Percentiles rank a stretch among this genome's conserved stretches.
Evolutionary conservation across 1,284 basidiomycete genomes (phyloP).

Genomic region (Inonotus hispidus): DNA sequence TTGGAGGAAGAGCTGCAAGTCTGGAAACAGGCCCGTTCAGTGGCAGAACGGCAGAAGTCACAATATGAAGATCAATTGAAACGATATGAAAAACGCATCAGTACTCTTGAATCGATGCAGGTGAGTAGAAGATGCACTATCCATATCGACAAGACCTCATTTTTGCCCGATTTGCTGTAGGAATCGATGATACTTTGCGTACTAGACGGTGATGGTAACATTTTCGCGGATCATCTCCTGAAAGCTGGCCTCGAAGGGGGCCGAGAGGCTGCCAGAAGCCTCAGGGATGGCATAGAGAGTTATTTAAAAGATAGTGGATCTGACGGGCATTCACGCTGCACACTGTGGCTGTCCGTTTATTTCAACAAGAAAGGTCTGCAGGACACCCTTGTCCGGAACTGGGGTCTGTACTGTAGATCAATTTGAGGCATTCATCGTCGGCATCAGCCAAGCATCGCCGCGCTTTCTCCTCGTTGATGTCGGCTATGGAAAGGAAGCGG

Average conservation of each 20-base stretch:
- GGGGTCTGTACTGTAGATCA: constrained; percentile 57
- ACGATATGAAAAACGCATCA: constrained; percentile 55
- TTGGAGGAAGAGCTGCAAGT: constrained; percentile 62
- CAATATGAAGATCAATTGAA: constrained; percentile 59
- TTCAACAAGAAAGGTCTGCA: constrained; percentile 54
- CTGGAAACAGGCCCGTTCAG: constrained; percentile 64
- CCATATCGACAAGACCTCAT: background rate
- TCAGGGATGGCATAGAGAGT: constrained; percentile 60
- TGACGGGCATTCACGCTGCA: constrained; percentile 37
- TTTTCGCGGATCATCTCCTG: constrained; percentile 57
- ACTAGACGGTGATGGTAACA: constrained; percentile 64
- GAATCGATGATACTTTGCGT: constrained; percentile 65
- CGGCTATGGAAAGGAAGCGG: constrained; percentile 57
- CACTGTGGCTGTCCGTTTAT: constrained; percentile 69
- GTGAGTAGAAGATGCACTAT: constrained; percentile 31
- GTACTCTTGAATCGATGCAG: constrained; percentile 49
- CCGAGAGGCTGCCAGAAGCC: constrained; percentile 54
- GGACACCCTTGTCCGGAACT: constrained; percentile 42
- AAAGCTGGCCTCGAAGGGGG: constrained; percentile 64
- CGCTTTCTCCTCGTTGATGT: constrained; percentile 69
- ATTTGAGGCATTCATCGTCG: constrained; percentile 60
- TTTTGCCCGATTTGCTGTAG: constrained; percentile 25
- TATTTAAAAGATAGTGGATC: constrained; percentile 40
- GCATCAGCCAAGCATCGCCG: constrained; percentile 66
- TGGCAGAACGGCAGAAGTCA: constrained; percentile 52